phyloP scores from a whole-genome alignment of 768 basidiomycete species.

The Cyathus striatus region DNA sequence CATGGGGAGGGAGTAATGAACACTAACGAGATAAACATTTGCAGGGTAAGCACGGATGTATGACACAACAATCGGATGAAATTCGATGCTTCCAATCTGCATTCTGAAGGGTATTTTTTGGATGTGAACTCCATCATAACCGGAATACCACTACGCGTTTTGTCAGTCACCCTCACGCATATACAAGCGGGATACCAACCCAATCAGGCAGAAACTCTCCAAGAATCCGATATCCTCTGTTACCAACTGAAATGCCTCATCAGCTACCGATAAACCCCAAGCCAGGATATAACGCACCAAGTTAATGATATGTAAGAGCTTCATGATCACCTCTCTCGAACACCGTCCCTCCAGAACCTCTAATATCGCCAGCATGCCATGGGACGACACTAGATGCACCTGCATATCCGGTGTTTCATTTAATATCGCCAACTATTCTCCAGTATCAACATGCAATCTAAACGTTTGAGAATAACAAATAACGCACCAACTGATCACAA shows the following conservation, averaged over 20 bases:
- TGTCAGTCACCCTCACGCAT: too few relatives aligned
- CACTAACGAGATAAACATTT: slow-evolving; percentile 97
- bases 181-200: slow-evolving; percentile 46
- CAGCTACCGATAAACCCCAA: slow-evolving; percentile 25
- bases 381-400: slow-evolving; percentile 81
- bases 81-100: slow-evolving; percentile 90
- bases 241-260: slow-evolving; percentile 39
- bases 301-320: slow-evolving; percentile 85
- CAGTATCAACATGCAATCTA: too few relatives aligned
- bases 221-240: slow-evolving; percentile 76
- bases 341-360: slow-evolving; percentile 89
- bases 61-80: slow-evolving; percentile 92
- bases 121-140: slow-evolving; percentile 96
- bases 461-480: too few relatives aligned
- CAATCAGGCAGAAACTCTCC: slow-evolving; percentile 94
- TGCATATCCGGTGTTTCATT: slow-evolving; percentile 83
- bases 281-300: slow-evolving; percentile 42
- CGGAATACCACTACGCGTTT: slow-evolving; percentile 81
- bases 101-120: slow-evolving; percentile 90
- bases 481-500: slow-evolving; percentile 82
- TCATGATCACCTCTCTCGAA: slow-evolving; percentile 81
- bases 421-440: slow-evolving; percentile 69
- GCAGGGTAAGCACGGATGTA: slow-evolving; percentile 88
- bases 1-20: neutral
- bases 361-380: slow-evolving; percentile 92